Conservation (phyloP, 148 eudicot species). For the Suaeda aralocaspica region DNA sequence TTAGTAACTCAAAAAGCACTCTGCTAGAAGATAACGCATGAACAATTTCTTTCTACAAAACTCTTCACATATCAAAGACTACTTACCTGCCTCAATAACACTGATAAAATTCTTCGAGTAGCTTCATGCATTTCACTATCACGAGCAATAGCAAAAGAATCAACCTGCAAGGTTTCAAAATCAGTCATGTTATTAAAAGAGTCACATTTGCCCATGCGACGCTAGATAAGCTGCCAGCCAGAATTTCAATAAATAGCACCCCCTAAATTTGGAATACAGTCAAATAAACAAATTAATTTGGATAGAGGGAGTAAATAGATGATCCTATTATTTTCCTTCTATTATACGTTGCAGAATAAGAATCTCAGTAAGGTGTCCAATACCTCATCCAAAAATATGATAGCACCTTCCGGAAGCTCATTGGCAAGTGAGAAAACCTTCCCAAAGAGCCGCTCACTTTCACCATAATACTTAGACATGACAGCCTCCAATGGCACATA, state of each 20-base stretch:
- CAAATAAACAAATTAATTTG: not conserved
- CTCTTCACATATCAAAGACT: not conserved
- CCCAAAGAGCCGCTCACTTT: constrained; percentile 88
- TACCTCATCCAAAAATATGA: constrained; percentile 96
- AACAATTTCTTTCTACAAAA: not conserved
- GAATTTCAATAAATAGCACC: too few relatives aligned
- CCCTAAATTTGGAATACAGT: too few relatives aligned
- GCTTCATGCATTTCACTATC: constrained; percentile 97
- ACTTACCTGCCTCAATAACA: constrained; percentile 78
- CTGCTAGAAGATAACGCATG: not conserved
- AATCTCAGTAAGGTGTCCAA: not conserved
- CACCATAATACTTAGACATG: constrained; percentile 95
- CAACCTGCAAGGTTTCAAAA: constrained; percentile 52
- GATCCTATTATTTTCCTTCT: not conserved
- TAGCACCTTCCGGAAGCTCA: constrained; percentile 84
- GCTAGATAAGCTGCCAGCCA: not conserved
- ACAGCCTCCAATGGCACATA: constrained; percentile 90
- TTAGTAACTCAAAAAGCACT: not conserved
- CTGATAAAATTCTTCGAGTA: constrained; percentile 83
- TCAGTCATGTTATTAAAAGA: not conserved
- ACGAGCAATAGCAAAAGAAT: constrained; percentile 94
- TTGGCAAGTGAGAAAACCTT: constrained; percentile 93
- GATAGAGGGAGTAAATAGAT: not conserved
- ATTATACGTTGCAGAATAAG: not conserved
- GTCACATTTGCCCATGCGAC: not conserved